Base-by-base conservation (phyloP, 495 filamentous ascomycete species). In the Lindgomyces ingoldianus region DNA sequence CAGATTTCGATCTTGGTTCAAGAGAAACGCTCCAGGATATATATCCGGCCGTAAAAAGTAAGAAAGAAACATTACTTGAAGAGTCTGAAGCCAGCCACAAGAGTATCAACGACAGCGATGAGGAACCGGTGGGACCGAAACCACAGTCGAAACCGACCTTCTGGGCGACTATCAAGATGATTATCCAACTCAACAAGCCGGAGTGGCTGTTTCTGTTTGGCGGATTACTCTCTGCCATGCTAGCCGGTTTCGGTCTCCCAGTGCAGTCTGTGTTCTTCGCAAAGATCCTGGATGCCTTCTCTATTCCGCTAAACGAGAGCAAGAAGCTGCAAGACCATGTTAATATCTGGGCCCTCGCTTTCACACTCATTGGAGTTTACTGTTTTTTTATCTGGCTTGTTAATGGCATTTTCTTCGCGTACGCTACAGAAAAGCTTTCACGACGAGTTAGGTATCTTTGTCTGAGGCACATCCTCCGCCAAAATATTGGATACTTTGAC, bases 301-400 rank as follows among this genome's bases (percentile, higher is more conserved):
- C 45, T 8, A 19, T 48, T 19, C 45, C n/a, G 9, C 6, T 24
- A 6, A n/a, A 24, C 6, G 45, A 48, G 9, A 24, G n/a, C 22
- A 39, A 39, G 14, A 39, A 14, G 33, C 45, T 48, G 6, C 45
- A 27, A 11, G 21, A 60, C n/a, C n/a, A 22, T 11, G 29, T 60
- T 16, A 85, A 94, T 65, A 96, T 96, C 75, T 98, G 93, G 93
- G 85, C 84, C 30, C 72, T 87, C 56, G 96, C 97, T 91, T 98
- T 93, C 73, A 81, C 96, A 18, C 91, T 96, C 82, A 83, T 96
- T 21, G 93, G 88, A 18, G 72, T 95, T 47, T 82, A 86, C 29
- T 84, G 89, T 72, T 85, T 96, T 59, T 72, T 94, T 53, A 81
- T 85, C 1, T 89, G 88, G 64, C 76, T 80, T 29, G 72, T 70